Conservation (phyloP, 1,284 basidiomycete species). For the Lentinula novae-zelandiae region DNA sequence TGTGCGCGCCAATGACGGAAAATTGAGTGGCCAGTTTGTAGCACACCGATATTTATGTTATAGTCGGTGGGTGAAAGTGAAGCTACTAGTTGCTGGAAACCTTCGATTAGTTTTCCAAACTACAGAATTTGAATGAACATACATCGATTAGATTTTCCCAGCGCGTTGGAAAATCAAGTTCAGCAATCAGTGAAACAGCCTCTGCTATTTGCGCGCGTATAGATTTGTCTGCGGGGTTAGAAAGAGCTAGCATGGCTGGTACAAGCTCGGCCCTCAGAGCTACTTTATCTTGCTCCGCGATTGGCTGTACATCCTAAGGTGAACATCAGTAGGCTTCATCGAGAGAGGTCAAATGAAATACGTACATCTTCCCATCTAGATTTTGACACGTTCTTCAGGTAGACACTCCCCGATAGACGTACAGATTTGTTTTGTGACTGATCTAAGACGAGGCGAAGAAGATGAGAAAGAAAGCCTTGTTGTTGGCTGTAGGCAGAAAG, state of each 20-base stretch:
- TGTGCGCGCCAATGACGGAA: conserved; percentile 92
- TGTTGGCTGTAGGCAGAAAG: conserved; percentile 67
- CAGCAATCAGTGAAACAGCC: conserved; percentile 83
- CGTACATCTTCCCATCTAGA: conserved; percentile 81
- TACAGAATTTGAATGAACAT: conserved; percentile 26
- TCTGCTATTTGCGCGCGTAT: conserved; percentile 86
- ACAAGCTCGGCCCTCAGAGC: conserved; percentile 69
- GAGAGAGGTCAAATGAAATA: background rate
- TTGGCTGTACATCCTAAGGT: conserved; percentile 57
- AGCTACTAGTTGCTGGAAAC: conserved; percentile 72
- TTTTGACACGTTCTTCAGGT: conserved; percentile 87
- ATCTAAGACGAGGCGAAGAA: conserved; percentile 73
- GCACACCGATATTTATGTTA: conserved; percentile 83
- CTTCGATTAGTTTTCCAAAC: conserved; percentile 6
- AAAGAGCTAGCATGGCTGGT: conserved; percentile 79
- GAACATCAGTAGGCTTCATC: background rate
- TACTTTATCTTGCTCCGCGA: conserved; percentile 65
- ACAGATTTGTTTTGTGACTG: conserved; percentile 64
- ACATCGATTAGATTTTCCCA: conserved; percentile 89
- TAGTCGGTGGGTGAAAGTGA: conserved; percentile 80
- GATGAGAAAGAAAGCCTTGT: conserved; percentile 73
- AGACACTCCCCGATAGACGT: conserved; percentile 80
- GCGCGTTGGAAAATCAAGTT: conserved; percentile 80
- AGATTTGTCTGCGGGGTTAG: conserved; percentile 59
- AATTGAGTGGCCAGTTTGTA: conserved; percentile 95